These are phyloP conservation scores for Paramecium caudatum DNA, from an alignment of 73 alveolate species.

Conservation along the genomic window DNA sequence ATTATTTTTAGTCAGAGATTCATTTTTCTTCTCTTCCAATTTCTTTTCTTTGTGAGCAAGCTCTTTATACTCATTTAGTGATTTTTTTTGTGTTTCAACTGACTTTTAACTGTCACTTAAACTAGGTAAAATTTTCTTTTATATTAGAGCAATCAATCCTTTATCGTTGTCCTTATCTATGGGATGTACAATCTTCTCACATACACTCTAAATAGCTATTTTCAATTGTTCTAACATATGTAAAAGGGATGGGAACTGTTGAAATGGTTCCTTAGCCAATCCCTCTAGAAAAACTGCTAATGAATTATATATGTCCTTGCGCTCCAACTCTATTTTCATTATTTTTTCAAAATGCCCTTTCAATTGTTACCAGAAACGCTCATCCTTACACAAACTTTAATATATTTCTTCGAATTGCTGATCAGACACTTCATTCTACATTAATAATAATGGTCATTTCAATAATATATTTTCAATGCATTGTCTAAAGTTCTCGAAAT, in stretches of 20 bases:
- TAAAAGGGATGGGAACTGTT: neutral
- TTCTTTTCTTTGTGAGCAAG: neutral
- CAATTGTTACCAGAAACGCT: neutral
- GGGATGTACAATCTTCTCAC: neutral
- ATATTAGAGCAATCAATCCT: neutral
- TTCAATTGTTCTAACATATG: neutral
- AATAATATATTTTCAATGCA: neutral
- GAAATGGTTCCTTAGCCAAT: slow-evolving; percentile 23
- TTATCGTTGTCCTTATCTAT: neutral
- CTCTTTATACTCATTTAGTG: slow-evolving; percentile 7
- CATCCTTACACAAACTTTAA: neutral
- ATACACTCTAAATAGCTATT: neutral
- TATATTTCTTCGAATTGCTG: neutral
- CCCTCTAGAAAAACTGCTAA: neutral
- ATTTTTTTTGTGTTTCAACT: neutral
- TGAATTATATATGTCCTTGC: neutral
- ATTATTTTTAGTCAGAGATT: neutral
- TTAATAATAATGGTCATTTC: neutral
- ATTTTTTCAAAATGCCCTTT: neutral
- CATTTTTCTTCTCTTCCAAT: slow-evolving; percentile 7
- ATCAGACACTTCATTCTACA: neutral
- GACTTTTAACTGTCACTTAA: neutral
- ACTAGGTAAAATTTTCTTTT: slow-evolving; percentile 8
- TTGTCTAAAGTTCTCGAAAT: neutral
- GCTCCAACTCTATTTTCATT: neutral